Evolutionary conservation across 306 rosid genomes (phyloP).

Genomic region (Dryas alaskensis): DNA sequence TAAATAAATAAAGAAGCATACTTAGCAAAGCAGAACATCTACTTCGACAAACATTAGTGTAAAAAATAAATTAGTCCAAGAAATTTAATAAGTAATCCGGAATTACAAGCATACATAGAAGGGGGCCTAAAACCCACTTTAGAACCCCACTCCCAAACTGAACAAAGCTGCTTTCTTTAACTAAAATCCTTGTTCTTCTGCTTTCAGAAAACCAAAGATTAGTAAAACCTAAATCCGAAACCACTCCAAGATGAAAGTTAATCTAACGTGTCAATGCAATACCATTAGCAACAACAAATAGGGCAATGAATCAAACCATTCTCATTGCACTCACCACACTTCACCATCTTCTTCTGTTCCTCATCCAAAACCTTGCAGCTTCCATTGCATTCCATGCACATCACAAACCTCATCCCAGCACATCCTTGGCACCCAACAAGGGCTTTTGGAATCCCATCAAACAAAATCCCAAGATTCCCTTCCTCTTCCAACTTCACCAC

Average conservation of each 20-base stretch:
- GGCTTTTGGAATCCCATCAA: slow-evolving; percentile 62
- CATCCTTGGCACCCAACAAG: slow-evolving; percentile 64
- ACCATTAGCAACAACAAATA: slow-evolving; percentile 61
- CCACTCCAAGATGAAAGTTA: neutral
- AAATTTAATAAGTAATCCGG: neutral
- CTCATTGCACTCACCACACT: slow-evolving; percentile 78
- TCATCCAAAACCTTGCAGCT: slow-evolving; percentile 82
- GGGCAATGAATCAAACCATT: slow-evolving; percentile 86
- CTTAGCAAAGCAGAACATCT: neutral
- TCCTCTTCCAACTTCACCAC: slow-evolving; percentile 84
- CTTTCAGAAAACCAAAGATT: neutral
- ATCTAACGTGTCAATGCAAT: neutral
- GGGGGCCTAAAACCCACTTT: slow-evolving; percentile 73
- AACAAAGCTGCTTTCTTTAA: neutral
- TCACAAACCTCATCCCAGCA: slow-evolving; percentile 70
- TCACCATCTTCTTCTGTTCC: slow-evolving; percentile 46
- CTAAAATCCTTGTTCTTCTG: slow-evolving; percentile 15
- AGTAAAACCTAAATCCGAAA: neutral
- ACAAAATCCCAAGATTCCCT: slow-evolving; percentile 53
- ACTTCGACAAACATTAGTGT: neutral
- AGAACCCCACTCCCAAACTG: slow-evolving; percentile 38
- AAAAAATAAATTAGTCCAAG: neutral
- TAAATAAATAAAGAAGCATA: neutral
- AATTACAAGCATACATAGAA: slow-evolving; percentile 8
- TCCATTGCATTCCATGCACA: slow-evolving; percentile 75